These are phyloP conservation scores for Diplodia intermedia DNA, from an alignment of 2,329 filamentous ascomycete species.

Conservation along the genomic window DNA sequence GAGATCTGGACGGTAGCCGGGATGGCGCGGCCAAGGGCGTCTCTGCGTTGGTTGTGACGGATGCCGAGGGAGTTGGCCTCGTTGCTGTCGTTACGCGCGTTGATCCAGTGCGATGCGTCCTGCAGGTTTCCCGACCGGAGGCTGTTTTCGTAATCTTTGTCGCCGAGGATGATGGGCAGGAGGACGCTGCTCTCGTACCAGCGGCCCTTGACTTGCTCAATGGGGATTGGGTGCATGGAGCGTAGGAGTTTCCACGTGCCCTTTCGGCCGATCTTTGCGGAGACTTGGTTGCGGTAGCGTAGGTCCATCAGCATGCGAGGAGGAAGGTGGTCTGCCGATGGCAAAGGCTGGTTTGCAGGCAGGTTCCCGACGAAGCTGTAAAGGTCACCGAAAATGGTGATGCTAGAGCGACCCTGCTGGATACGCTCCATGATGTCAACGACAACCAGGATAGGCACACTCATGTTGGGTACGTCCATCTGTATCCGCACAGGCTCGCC, in stretches of 20 bases:
- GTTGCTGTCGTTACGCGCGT: slow-evolving; percentile 52
- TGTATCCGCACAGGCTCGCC: slow-evolving; percentile 64
- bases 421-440: slow-evolving; percentile 53
- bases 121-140: slow-evolving; percentile 50
- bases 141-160: slow-evolving; percentile 42
- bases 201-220: slow-evolving; percentile 63
- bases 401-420: slow-evolving; percentile 32
- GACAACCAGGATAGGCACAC: slow-evolving; percentile 55
- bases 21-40: slow-evolving; percentile 53
- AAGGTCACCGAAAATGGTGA: slow-evolving; percentile 57
- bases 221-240: slow-evolving; percentile 42
- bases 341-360: slow-evolving; percentile 43
- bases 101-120: slow-evolving; percentile 56
- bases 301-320: slow-evolving; percentile 61
- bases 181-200: slow-evolving; percentile 66
- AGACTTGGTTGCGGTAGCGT: slow-evolving; percentile 54
- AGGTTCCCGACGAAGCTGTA: slow-evolving; percentile 56
- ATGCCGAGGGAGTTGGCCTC: slow-evolving; percentile 40
- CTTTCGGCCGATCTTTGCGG: slow-evolving; percentile 47
- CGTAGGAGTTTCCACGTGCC: slow-evolving; percentile 31
- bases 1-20: slow-evolving; percentile 48
- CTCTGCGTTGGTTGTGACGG: slow-evolving; percentile 43
- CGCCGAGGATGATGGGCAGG: slow-evolving; percentile 51
- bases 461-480: slow-evolving; percentile 47
- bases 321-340: slow-evolving; percentile 54